phyloP scores from a whole-genome alignment of 2,329 filamentous ascomycete species.

The Ophiostoma australiae region DNA sequence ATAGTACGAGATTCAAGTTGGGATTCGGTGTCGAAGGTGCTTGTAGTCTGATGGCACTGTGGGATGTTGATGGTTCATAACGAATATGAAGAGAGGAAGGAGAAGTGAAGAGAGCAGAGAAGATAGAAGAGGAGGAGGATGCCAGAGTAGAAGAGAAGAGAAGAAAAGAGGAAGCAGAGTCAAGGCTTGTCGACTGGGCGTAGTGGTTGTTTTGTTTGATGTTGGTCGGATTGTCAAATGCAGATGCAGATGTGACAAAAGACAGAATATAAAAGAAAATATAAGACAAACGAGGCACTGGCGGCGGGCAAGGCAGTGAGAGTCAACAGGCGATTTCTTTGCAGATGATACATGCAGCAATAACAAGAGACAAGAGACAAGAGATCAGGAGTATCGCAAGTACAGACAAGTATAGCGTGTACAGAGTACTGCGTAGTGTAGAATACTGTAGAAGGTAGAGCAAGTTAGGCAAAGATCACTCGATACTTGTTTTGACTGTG shows the following conservation, averaged over 20 bases:
- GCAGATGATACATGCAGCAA: slow-evolving; percentile 2
- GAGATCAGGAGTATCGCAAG: neutral
- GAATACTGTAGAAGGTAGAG: neutral
- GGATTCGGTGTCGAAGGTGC: slow-evolving; percentile 10
- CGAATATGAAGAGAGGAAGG: neutral
- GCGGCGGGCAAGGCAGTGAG: neutral
- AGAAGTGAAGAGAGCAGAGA: neutral
- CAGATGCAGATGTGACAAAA: slow-evolving; percentile 1
- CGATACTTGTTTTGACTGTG: neutral
- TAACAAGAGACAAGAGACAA: neutral
- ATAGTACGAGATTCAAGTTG: neutral
- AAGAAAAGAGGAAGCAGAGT: neutral
- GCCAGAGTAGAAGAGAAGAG: neutral
- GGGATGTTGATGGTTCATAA: slow-evolving; percentile 8
- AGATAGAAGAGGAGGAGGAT: neutral
- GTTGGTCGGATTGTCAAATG: neutral
- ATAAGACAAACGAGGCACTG: neutral
- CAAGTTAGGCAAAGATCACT: neutral
- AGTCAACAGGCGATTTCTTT: neutral
- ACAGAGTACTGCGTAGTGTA: neutral
- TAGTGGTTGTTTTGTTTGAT: neutral
- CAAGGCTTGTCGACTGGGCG: neutral
- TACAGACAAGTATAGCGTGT: slow-evolving; percentile 3
- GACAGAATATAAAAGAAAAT: neutral
- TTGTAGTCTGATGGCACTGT: slow-evolving; percentile 13